Conservation (phyloP, 2,329 filamentous ascomycete genomes). For the Plenodomus lindquistii region DNA sequence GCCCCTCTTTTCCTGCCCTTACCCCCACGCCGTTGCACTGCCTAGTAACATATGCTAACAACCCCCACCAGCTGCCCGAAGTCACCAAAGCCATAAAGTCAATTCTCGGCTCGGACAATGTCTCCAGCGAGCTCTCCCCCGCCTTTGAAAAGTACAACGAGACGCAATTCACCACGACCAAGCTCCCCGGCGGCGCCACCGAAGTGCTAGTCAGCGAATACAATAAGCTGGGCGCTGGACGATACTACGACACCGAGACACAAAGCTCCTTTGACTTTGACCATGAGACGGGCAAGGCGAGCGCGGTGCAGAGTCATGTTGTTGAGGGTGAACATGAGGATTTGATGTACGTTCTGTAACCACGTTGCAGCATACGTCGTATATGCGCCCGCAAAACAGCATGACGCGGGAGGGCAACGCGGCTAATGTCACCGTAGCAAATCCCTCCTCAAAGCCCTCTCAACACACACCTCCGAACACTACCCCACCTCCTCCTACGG, state of each 20-base stretch:
- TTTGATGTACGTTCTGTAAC: slow-evolving; percentile 70
- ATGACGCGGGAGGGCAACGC: too few relatives aligned
- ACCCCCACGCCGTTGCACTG: slow-evolving; percentile 3
- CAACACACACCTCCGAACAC: slow-evolving; percentile 81
- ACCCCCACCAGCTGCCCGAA: slow-evolving; percentile 70
- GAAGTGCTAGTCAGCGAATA: slow-evolving; percentile 81
- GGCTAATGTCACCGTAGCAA: slow-evolving; percentile 59
- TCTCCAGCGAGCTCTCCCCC: slow-evolving; percentile 73
- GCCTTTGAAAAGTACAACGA: slow-evolving; percentile 97
- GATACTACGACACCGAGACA: slow-evolving; percentile 90
- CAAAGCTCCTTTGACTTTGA: slow-evolving; percentile 88
- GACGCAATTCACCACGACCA: slow-evolving; percentile 85
- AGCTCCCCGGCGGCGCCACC: slow-evolving; percentile 84
- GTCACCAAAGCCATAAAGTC: slow-evolving; percentile 91
- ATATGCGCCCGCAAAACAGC: too few relatives aligned
- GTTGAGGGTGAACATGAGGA: slow-evolving; percentile 77
- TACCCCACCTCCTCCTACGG: slow-evolving; percentile 81
- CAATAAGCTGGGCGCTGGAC: slow-evolving; percentile 76
- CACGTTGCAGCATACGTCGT: too few relatives aligned
- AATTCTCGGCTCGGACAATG: slow-evolving; percentile 70
- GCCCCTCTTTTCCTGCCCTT: slow-evolving; percentile 7
- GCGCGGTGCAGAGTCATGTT: slow-evolving; percentile 75
- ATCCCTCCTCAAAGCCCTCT: slow-evolving; percentile 78
- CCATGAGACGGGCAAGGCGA: slow-evolving; percentile 83
- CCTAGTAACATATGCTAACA: slow-evolving; percentile 17